phyloP scores from a whole-genome alignment of 352 stramenopile genomes.

The Pythium aphanidermatum region DNA sequence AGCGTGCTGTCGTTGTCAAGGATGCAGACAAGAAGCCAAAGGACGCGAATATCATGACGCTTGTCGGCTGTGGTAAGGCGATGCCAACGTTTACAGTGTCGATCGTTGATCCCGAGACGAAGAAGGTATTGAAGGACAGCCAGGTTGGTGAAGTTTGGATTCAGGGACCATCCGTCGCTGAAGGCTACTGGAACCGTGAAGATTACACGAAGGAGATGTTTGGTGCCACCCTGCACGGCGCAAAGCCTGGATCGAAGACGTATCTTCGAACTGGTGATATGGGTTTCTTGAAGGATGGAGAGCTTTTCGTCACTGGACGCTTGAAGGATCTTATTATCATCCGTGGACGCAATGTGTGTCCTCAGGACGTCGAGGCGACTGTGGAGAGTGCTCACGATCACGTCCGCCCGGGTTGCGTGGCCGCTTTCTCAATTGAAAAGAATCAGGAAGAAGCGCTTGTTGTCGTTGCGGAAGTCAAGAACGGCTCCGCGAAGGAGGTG shows the following conservation, averaged over 20 bases:
- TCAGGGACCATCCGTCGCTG: constrained; percentile 61
- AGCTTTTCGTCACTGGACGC: constrained; percentile 72
- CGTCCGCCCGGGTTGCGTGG: constrained; percentile 65
- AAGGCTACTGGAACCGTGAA: constrained; percentile 67
- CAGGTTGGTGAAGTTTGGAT: constrained; percentile 93
- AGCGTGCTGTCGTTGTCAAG: constrained; percentile 33
- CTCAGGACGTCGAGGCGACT: constrained; percentile 71
- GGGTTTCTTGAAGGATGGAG: constrained; percentile 55
- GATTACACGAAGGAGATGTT: constrained; percentile 75
- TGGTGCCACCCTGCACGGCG: constrained; percentile 33
- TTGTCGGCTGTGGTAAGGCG: constrained; percentile 77
- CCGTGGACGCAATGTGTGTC: constrained; percentile 68
- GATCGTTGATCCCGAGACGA: constrained; percentile 64
- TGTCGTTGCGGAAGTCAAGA: constrained; percentile 71
- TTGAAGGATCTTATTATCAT: constrained; percentile 86
- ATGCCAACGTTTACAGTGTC: constrained; percentile 69
- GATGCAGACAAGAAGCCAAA: constrained; percentile 23
- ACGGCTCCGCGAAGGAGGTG: constrained; percentile 43
- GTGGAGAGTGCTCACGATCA: constrained; percentile 58
- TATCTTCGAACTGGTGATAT: constrained; percentile 72
- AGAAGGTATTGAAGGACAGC: constrained; percentile 35
- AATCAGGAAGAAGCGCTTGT: constrained; percentile 69
- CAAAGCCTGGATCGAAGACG: constrained; percentile 28
- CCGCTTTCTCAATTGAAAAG: constrained; percentile 78
- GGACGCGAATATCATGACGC: constrained; percentile 32